A percentile compares a stretch with the other conserved stretches of the same genome.
Conservation (phyloP, 306 rosid genomes). For the Fragaria iinumae region DNA sequence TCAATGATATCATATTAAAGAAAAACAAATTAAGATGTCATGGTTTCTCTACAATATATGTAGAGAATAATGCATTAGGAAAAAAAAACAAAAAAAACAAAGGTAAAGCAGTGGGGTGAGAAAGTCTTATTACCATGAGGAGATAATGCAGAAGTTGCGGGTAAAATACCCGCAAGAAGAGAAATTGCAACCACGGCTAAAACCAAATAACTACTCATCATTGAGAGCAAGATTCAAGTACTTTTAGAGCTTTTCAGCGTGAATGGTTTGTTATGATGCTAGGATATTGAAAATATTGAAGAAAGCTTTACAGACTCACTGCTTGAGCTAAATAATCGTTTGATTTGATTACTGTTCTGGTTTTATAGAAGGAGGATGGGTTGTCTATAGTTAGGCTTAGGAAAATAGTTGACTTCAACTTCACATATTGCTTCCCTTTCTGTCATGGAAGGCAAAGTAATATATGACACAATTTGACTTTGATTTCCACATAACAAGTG, state of each 20-base stretch:
- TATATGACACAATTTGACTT: background rate
- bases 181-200: constrained; percentile 8
- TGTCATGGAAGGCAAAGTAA: background rate
- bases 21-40: background rate
- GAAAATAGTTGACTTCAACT: background rate
- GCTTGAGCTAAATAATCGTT: background rate
- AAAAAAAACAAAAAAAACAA: too few species aligned
- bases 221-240: background rate
- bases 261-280: background rate
- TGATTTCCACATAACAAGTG: background rate
- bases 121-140: constrained; percentile 13
- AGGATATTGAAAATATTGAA: background rate
- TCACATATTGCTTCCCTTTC: constrained; percentile 2
- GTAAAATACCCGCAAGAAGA: constrained; percentile 6
- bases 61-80: background rate
- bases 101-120: background rate
- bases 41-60: background rate
- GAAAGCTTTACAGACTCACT: background rate
- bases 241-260: too few species aligned
- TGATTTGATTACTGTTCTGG: background rate
- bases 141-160: constrained; percentile 8
- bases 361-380: background rate
- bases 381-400: background rate
- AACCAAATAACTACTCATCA: constrained; percentile 20
- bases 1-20: background rate